Conservation (phyloP, 192 early-diverging fungal species). For the Borealophlyctis nickersoniae region DNA sequence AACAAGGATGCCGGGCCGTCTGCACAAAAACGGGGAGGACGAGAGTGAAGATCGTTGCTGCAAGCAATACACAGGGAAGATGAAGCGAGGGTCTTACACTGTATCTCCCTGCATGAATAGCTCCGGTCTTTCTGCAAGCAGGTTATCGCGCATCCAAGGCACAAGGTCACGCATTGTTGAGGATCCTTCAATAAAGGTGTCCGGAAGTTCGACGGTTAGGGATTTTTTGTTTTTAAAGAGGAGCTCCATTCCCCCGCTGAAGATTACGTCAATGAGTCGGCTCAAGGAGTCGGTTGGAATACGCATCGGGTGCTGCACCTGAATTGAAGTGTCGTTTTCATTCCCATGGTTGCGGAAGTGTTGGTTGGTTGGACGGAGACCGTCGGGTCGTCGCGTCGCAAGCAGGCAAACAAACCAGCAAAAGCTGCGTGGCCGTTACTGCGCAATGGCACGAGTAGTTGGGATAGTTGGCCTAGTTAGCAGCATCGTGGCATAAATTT, state of each 20-base stretch:
- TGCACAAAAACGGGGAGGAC: conserved; percentile 21
- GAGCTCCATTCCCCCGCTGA: conserved; percentile 88
- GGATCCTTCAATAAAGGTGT: conserved; percentile 28
- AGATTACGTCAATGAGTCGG: conserved; percentile 9
- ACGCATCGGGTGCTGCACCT: conserved; percentile 5
- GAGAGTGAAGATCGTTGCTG: conserved; percentile 3
- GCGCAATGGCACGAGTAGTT: too few species aligned
- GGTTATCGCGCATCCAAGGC: conserved; percentile 61
- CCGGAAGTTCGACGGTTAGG: conserved; percentile 47
- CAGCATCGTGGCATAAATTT: too few species aligned
- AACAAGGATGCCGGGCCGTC: conserved; percentile 92
- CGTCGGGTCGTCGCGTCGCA: too few species aligned
- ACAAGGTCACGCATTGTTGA: conserved; percentile 69
- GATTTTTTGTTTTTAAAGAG: conserved; percentile 76
- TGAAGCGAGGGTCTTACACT: conserved; percentile 58
- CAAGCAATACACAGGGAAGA: not conserved
- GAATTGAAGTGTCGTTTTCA: conserved; percentile 22
- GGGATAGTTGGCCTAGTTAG: too few species aligned
- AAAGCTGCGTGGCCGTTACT: too few species aligned
- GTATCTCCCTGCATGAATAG: conserved; percentile 79
- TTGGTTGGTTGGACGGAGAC: too few species aligned
- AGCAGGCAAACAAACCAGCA: too few species aligned
- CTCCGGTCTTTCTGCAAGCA: conserved; percentile 75
- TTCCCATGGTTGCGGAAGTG: too few species aligned
- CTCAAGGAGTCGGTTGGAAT: not conserved